Evolutionary conservation across 257 asterid species (phyloP).

Genomic region (Lavandula angustifolia): DNA sequence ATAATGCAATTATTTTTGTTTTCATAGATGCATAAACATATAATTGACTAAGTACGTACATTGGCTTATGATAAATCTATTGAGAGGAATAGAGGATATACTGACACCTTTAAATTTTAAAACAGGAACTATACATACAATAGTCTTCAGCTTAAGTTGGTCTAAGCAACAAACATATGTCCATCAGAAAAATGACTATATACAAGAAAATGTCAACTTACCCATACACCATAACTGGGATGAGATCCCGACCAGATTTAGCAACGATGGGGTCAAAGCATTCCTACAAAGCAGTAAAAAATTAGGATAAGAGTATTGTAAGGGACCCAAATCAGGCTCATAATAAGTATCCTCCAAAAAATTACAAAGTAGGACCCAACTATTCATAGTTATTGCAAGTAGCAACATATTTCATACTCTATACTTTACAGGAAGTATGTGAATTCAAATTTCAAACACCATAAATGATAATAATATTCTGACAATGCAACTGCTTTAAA

Average conservation of each 20-base stretch:
- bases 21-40: neutral
- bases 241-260: conserved; percentile 94
- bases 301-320: neutral
- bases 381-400: neutral
- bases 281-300: conserved; percentile 62
- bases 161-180: conserved; percentile 18
- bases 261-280: conserved; percentile 98
- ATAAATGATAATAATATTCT: neutral
- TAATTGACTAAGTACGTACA: neutral
- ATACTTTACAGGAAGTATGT: neutral
- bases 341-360: neutral
- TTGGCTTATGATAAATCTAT: neutral
- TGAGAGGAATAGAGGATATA: neutral
- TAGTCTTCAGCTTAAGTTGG: conserved; percentile 16
- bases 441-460: neutral
- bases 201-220: conserved; percentile 43
- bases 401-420: neutral
- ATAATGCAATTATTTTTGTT: neutral
- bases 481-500: neutral
- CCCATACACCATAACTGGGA: conserved; percentile 99
- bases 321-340: no score
- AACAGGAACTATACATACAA: neutral
- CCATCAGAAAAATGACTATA: conserved; percentile 6
- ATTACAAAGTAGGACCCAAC: neutral
- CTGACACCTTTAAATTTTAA: neutral